Conservation (phyloP, 2,329 filamentous ascomycete species). For the Aspergillus fischeri region DNA sequence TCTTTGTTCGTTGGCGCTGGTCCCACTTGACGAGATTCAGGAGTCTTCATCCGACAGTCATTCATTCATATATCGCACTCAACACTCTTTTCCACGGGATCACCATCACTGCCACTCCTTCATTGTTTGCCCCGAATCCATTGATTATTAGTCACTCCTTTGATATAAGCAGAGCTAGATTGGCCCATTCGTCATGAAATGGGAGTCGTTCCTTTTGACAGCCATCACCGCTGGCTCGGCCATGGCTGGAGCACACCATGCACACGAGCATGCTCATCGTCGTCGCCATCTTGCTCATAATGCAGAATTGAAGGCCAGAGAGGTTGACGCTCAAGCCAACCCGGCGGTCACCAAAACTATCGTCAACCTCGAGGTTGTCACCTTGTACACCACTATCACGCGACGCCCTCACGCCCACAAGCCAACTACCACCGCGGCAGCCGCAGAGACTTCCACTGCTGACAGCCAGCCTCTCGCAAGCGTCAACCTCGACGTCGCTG, state of each 20-base stretch:
- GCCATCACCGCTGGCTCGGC: background rate
- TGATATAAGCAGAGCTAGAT: background rate
- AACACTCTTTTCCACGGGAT: background rate
- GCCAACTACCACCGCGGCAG: slow-evolving; percentile 1
- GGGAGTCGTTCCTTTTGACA: background rate
- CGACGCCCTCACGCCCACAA: background rate
- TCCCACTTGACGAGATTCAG: background rate
- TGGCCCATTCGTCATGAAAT: background rate
- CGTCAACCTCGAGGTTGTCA: slow-evolving; percentile 17
- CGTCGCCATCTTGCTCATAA: background rate
- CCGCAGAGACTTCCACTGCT: slow-evolving; percentile 7
- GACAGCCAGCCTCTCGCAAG: background rate
- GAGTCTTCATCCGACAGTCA: background rate
- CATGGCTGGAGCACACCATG: background rate
- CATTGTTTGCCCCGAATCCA: slow-evolving; percentile 1
- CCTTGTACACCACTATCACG: slow-evolving; percentile 10
- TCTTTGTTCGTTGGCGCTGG: background rate
- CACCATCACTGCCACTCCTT: slow-evolving; percentile 2
- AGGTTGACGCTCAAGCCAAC: slow-evolving; percentile 1
- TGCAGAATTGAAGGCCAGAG: background rate
- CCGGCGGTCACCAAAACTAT: slow-evolving; percentile 4
- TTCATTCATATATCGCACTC: background rate
- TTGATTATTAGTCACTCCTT: background rate
- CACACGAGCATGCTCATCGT: background rate
- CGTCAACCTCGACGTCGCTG: background rate